Conservation (phyloP, 1,139 yeast species). For the Nakaseomyces sp. region DNA sequence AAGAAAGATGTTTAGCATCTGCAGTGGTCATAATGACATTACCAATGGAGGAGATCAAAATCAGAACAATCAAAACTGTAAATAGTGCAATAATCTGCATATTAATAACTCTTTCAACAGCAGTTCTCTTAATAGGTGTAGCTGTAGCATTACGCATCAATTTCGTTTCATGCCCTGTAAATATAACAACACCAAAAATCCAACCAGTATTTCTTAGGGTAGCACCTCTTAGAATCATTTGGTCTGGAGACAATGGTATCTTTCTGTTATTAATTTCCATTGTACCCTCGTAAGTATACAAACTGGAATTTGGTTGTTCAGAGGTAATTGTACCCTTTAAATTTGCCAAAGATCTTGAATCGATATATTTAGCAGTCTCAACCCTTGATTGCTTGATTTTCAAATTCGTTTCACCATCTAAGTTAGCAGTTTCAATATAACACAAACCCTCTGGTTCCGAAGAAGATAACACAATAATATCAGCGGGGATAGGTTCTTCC, state of each 20-base stretch:
- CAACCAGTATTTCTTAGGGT: conserved; percentile 89
- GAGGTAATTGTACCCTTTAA: conserved; percentile 56
- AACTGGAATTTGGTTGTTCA: conserved; percentile 89
- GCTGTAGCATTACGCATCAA: conserved; percentile 98
- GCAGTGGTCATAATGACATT: conserved; percentile 67
- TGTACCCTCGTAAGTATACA: conserved; percentile 93
- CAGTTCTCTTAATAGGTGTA: conserved; percentile 93
- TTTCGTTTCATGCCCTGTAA: conserved; percentile 97
- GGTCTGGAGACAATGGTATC: conserved; percentile 81
- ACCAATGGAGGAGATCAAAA: conserved; percentile 79
- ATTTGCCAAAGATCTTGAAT: conserved; percentile 51
- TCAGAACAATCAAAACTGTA: conserved; percentile 61
- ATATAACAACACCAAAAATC: conserved; percentile 88
- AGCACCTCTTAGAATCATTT: conserved; percentile 87
- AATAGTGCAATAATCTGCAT: conserved; percentile 84
- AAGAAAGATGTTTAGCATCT: conserved; percentile 45
- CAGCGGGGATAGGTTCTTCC: conserved; percentile 94
- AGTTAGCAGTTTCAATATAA: conserved; percentile 92
- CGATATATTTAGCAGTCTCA: conserved; percentile 68
- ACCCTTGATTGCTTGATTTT: conserved; percentile 83
- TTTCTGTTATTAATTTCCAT: conserved; percentile 50
- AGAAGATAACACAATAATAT: conserved; percentile 70
- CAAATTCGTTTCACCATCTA: conserved; percentile 95
- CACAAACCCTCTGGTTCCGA: conserved; percentile 98
- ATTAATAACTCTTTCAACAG: conserved; percentile 92